Evolutionary conservation across 2,329 filamentous ascomycete species (phyloP), one percentile per base, ranked within the genome.

Genomic region (Hymenoscyphus fructigenus): DNA sequence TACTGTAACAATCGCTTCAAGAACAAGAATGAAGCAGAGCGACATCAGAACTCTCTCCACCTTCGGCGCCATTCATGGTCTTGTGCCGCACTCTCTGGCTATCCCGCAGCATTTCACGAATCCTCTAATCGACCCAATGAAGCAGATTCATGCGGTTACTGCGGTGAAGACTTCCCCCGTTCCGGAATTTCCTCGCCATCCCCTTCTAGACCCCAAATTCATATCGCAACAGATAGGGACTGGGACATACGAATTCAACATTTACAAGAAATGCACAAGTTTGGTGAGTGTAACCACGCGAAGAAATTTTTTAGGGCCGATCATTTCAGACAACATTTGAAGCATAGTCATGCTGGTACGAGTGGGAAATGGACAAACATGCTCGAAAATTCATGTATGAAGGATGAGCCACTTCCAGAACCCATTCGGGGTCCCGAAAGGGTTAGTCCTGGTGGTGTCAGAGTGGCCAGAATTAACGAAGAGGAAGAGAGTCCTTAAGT

Each of bases 281-380:
- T 97, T 76, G 88, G 93, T 68, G 95, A 98, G 79, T 99, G 95
- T 84, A 99, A 99, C 77, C 93, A 95, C 74, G 91, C 91, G 71
- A 99, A 99, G 83, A 98, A 98, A 77, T 99, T 99, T 78, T 99
- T 91, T 81, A 87, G 95, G 44, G 95, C 95, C 38, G 95, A 99
- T 77, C 95, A 99, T 77, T 99, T 99, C 83, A 88, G 95, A 66
- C 95, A 99, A 78, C 95, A 99, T 79, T 82, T 99, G 65, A 99
- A 98, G 82, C 95, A 99, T 77, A 97, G 93, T 76, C 95, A 98
- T 79, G 92, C 91, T 44, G 95, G 95, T 41, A 94, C 92, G 0
- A 97, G 93, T 78, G 95, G 95, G 36, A 98, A 98, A 78, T 99
- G 95, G 95, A 99, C 95, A 14, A 98, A 98, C 78, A 93, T 97